Base-by-base conservation (phyloP, 768 basidiomycete species). In the Kwoniella shandongensis region DNA sequence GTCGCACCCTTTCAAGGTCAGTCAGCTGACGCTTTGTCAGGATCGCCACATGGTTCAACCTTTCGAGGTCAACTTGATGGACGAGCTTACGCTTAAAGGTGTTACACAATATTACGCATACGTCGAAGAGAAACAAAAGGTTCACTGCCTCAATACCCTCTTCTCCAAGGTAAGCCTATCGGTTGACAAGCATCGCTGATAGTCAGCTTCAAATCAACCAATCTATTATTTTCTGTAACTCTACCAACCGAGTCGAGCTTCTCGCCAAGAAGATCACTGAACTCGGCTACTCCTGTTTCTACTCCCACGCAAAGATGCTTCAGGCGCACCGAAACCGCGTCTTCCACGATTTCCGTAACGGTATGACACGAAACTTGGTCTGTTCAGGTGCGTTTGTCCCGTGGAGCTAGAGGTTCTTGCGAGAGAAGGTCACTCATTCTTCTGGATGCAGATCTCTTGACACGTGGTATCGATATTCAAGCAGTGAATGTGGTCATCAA, bases 401-500 rank as follows among this genome's bases (percentile, higher is more conserved):
- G n/a, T n/a, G n/a, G n/a, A n/a, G n/a, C n/a, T n/a, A n/a, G n/a
- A n/a, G n/a, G 30, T 48, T 46, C 7, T 12, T 2, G 2, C 23
- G 13, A 18, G 20, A 10, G 26, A 13, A 1, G 41, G 23, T 39
- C 26, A 15, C 45, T 27, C 15, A 29, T 26, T 8, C 15, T 6
- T 12, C 11, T n/a, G 29, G n/a, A 15, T 29, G 6, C 60, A 50
- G 94, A 99, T 79, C 85, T 99, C 62, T 86, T 99, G 73, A 99
- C 94, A 22, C 89, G 94, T 65, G 94, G 94, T 79, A 99, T 99
- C 77, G 94, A 99, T 78, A 99, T 99, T 75, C 96, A 97, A 80
- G 96, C 94, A 57, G 94, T 99, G 61, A 99, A 99, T 79, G 96
- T 98, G 76, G 94, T 99, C 72, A 97, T 99, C 83, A 98, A 97